phyloP scores from a whole-genome alignment of 2,329 filamentous ascomycete species.

The Trichoderma breve region DNA sequence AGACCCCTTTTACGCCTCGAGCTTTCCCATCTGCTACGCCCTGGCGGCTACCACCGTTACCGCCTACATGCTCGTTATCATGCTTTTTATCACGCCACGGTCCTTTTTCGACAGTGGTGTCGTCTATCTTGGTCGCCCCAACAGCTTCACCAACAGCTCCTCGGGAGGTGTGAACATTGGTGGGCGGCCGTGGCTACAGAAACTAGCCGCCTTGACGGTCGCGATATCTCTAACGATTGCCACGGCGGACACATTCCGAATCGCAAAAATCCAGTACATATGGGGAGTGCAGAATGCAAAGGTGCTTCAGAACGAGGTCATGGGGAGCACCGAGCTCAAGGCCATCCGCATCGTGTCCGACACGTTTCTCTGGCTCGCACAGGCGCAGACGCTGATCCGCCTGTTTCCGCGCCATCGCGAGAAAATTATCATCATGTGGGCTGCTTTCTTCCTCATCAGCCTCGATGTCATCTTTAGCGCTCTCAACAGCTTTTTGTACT shows the following conservation, averaged over 20 bases:
- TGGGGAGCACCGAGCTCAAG: conserved; percentile 81
- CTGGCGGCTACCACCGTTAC: conserved; percentile 88
- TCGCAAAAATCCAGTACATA: conserved; percentile 78
- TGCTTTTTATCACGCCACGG: conserved; percentile 90
- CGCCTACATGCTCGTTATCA: conserved; percentile 87
- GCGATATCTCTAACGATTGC: conserved; percentile 89
- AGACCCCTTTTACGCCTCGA: conserved; percentile 91
- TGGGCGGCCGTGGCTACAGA: conserved; percentile 90
- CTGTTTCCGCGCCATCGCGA: conserved; percentile 95
- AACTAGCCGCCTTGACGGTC: conserved; percentile 70
- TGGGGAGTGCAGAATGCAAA: conserved; percentile 77
- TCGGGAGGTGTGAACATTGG: conserved; percentile 80
- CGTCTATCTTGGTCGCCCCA: conserved; percentile 75
- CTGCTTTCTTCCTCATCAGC: conserved; percentile 88
- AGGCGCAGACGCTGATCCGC: conserved; percentile 93
- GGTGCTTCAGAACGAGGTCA: conserved; percentile 72
- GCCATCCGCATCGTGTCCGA: conserved; percentile 91
- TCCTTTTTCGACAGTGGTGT: conserved; percentile 86
- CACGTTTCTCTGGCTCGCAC: conserved; percentile 94
- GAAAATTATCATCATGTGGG: conserved; percentile 98
- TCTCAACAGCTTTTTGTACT: conserved; percentile 77
- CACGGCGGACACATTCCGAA: conserved; percentile 83
- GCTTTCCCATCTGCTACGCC: conserved; percentile 89
- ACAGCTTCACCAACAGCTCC: conserved; percentile 83
- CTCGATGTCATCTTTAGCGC: conserved; percentile 89